Evolutionary conservation across 208 protist species (phyloP).

Genomic region (Trypanosoma rangeli): DNA sequence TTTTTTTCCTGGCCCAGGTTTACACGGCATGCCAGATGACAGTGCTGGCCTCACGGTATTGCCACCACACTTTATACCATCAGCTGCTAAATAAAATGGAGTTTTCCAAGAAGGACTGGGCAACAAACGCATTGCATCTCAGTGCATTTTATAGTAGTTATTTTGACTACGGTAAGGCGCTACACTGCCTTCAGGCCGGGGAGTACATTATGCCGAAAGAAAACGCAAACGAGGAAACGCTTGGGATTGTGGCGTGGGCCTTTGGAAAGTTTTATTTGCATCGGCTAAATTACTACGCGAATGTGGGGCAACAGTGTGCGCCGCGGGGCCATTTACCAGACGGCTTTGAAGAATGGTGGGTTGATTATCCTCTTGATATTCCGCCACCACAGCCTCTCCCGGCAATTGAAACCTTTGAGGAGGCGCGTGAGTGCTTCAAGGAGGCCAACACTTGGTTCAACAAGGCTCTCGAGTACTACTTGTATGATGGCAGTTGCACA

Average conservation of each 20-base stretch:
- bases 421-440: slow-evolving; percentile 79
- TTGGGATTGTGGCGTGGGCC: slow-evolving; percentile 65
- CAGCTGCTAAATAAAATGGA: slow-evolving; percentile 81
- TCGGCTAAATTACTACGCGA: slow-evolving; percentile 66
- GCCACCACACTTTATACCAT: slow-evolving; percentile 82
- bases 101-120: slow-evolving; percentile 78
- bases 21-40: slow-evolving; percentile 50
- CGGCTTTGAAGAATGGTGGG: slow-evolving; percentile 51
- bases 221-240: slow-evolving; percentile 49
- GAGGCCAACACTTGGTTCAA: slow-evolving; percentile 61
- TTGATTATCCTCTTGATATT: slow-evolving; percentile 69
- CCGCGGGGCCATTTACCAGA: slow-evolving; percentile 20
- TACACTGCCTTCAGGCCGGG: slow-evolving; percentile 84
- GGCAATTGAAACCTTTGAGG: slow-evolving; percentile 59
- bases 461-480: slow-evolving; percentile 70
- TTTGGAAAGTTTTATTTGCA: slow-evolving; percentile 78
- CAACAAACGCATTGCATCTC: slow-evolving; percentile 82
- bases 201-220: slow-evolving; percentile 72
- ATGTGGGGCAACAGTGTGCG: slow-evolving; percentile 1
- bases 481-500: slow-evolving; percentile 83
- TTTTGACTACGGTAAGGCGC: slow-evolving; percentile 68
- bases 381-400: slow-evolving; percentile 31
- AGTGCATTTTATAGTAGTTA: slow-evolving; percentile 72
- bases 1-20: slow-evolving; percentile 90
- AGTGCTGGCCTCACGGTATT: slow-evolving; percentile 67